Evolutionary conservation across 1,284 basidiomycete genomes (phyloP), one percentile per base, ranked within the genome.

Genomic region (Puccinia horiana): DNA sequence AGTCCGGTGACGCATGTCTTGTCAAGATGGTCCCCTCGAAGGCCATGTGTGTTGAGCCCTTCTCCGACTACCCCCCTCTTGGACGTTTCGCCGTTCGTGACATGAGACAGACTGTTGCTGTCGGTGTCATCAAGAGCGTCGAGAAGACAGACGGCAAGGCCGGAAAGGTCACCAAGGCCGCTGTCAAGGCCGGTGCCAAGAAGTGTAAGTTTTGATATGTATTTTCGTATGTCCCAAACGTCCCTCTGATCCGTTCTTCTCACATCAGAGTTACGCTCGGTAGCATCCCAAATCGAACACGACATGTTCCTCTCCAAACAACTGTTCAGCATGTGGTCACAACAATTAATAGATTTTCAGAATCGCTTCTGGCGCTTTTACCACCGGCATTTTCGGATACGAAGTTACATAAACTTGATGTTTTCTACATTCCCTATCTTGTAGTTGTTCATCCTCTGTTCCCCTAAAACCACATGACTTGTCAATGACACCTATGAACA

Each of bases 1-100:
- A 87, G 85, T 86, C 86, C 54, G 87, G 86, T 85, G 89, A 90
- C 87, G 90, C 90, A 84, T 95, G 94, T 90, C 98, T 99, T 87
- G 95, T 96, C 90, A 98, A 97, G 90, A 94, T 98, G 87, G 89
- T 98, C 85, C 95, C 95, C 85, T 92, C 92, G 89, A 97, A 97
- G 93, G 94, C 95, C 85, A 95, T 96, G 94, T 88, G 87, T 83
- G 87, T 88, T 83, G 88, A 88, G 86, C 84, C 87, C 76, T 88
- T 87, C 86, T 83, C 85, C 82, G 84, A 85, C 89, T 99, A 98
- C 91, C 96, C 96, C 86, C 96, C 97, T 89, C 93, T 99, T 85
- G 97, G 97, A 90, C 96, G 97, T 89, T 99, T 98, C 90, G 90
- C 89, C 84, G 89, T 90, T 86, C 88, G 90, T 86, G 89, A 88